These are phyloP conservation scores for Pseudogymnoascus sp. DNA, from an alignment of 2,329 filamentous ascomycete species.

Conservation along the genomic window DNA sequence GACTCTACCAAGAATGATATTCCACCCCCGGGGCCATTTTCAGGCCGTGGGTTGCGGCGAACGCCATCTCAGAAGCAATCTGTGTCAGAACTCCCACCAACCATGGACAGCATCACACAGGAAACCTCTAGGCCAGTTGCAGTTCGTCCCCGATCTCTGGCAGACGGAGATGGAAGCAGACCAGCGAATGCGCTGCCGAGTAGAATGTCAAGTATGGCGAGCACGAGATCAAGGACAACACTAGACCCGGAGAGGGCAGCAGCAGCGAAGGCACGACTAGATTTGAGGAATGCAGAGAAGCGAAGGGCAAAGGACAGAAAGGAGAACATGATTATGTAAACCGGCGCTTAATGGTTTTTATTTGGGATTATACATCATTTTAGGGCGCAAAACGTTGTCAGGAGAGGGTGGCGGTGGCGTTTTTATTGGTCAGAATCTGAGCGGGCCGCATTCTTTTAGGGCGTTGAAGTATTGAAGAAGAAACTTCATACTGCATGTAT, in stretches of 20 bases:
- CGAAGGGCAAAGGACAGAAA: conserved; percentile 15
- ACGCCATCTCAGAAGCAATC: conserved; percentile 3
- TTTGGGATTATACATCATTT: conserved; percentile 7
- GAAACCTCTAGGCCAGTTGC: not conserved
- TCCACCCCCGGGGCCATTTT: not conserved
- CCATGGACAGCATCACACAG: not conserved
- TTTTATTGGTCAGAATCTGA: conserved; percentile 8
- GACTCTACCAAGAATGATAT: not conserved
- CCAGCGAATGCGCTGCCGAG: conserved; percentile 23
- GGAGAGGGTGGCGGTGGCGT: conserved; percentile 6
- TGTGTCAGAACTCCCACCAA: not conserved
- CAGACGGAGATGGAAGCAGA: conserved; percentile 44
- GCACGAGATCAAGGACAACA: conserved; percentile 16
- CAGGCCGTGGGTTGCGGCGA: not conserved
- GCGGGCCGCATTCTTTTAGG: conserved; percentile 1
- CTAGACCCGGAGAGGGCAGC: conserved; percentile 28
- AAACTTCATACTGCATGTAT: conserved; percentile 7
- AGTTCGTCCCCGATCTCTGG: conserved; percentile 25
- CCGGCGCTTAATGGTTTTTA: not conserved
- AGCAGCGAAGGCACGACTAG: conserved; percentile 28
- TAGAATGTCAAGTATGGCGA: conserved; percentile 14
- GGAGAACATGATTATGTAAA: conserved; percentile 19
- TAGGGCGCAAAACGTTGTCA: conserved; percentile 1
- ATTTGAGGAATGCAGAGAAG: conserved; percentile 26
- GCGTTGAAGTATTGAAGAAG: conserved; percentile 1